These are phyloP conservation scores for Drechslerella coelobrocha DNA, from an alignment of 2,329 filamentous ascomycete species.

Conservation along the genomic window DNA sequence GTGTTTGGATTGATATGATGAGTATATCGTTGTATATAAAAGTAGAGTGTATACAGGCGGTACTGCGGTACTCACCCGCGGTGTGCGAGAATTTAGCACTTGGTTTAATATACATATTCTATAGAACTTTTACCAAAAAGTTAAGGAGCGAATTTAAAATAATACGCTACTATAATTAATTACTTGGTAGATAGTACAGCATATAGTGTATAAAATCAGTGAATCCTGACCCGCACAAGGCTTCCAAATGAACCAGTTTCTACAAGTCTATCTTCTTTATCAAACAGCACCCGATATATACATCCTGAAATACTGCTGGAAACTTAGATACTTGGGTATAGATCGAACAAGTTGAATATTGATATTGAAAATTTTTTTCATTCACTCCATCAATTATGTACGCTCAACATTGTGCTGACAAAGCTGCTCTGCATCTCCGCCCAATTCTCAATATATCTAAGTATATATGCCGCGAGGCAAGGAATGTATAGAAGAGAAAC, in stretches of 20 bases:
- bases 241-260: too few relatives aligned
- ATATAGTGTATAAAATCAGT: too few relatives aligned
- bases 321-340: neutral
- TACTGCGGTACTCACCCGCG: neutral
- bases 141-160: too few relatives aligned
- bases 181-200: too few relatives aligned
- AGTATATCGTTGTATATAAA: neutral
- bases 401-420: neutral
- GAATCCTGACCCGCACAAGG: too few relatives aligned
- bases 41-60: neutral
- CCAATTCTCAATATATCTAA: neutral
- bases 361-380: too few relatives aligned
- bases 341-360: too few relatives aligned
- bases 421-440: too few relatives aligned
- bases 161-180: too few relatives aligned
- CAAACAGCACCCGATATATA: neutral
- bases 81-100: neutral
- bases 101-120: neutral
- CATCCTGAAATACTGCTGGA: neutral
- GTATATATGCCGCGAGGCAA: constrained; percentile 37
- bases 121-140: too few relatives aligned
- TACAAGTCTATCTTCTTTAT: too few relatives aligned
- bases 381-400: neutral
- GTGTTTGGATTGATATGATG: constrained; percentile 78
- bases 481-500: constrained; percentile 30